Conservation (phyloP, 2,329 filamentous ascomycete genomes). For the Sporothrix pseudoabietina region DNA sequence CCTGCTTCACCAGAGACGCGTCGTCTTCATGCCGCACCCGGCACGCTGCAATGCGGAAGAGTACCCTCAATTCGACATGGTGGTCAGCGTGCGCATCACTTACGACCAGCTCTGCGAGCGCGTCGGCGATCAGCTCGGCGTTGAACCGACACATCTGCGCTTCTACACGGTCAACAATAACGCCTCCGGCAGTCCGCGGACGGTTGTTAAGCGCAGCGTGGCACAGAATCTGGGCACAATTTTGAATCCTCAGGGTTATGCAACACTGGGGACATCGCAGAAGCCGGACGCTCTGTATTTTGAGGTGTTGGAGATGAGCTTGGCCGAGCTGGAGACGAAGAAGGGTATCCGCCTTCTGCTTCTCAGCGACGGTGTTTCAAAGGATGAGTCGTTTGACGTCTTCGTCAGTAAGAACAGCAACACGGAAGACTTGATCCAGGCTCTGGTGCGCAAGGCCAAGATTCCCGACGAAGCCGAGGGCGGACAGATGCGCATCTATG, state of each 20-base stretch:
- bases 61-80: constrained; percentile 71
- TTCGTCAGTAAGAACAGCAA: constrained; percentile 85
- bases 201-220: constrained; percentile 70
- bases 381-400: constrained; percentile 82
- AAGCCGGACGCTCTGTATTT: constrained; percentile 81
- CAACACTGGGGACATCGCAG: constrained; percentile 70
- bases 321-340: constrained; percentile 91
- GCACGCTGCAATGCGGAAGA: constrained; percentile 57
- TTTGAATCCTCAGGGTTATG: constrained; percentile 71
- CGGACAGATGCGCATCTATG: constrained; percentile 76
- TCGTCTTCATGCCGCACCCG: constrained; percentile 74
- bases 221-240: constrained; percentile 76
- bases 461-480: constrained; percentile 72
- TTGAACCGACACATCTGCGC: constrained; percentile 83
- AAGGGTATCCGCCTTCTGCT: constrained; percentile 81
- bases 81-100: constrained; percentile 81
- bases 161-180: constrained; percentile 80
- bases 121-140: constrained; percentile 74
- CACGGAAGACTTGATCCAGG: constrained; percentile 74
- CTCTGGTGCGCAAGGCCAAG: constrained; percentile 77
- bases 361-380: constrained; percentile 86
- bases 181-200: constrained; percentile 74
- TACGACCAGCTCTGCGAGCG: constrained; percentile 87
- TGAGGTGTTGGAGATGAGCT: constrained; percentile 90
- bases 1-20: constrained; percentile 76